A percentile compares a stretch with the other conserved stretches of the same genome.
These are phyloP conservation scores for Penicillium verrucosum DNA, from an alignment of 2,329 filamentous ascomycete species.

Conservation along the genomic window DNA sequence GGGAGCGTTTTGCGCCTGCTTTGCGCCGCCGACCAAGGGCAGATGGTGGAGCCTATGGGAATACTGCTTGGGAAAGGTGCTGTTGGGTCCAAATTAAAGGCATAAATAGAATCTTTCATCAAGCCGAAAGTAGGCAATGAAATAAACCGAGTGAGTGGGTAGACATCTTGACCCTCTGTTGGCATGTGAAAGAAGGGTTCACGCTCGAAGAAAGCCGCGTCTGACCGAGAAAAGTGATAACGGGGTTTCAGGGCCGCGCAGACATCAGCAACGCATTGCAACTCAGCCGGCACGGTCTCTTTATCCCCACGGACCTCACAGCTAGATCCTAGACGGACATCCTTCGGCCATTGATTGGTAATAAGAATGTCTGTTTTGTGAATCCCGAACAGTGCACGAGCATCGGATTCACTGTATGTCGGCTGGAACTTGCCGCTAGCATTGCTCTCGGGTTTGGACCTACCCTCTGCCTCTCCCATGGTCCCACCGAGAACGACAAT, in stretches of 20 bases:
- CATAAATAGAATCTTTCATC: constrained; percentile 65
- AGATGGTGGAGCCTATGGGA: constrained; percentile 69
- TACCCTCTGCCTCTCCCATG: constrained; percentile 37
- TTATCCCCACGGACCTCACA: constrained; percentile 51
- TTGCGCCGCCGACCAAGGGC: constrained; percentile 56
- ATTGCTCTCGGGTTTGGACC: constrained; percentile 32
- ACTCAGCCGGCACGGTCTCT: constrained; percentile 51
- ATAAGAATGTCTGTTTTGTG: constrained; percentile 81
- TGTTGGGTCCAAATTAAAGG: constrained; percentile 65
- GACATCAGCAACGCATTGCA: constrained; percentile 72
- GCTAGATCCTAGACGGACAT: constrained; percentile 63
- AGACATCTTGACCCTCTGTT: constrained; percentile 49
- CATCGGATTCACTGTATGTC: constrained; percentile 73
- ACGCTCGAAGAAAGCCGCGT: constrained; percentile 75
- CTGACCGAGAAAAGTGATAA: constrained; percentile 78
- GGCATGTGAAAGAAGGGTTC: constrained; percentile 81
- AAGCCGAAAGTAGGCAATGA: constrained; percentile 73
- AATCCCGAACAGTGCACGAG: constrained; percentile 69
- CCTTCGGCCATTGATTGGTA: constrained; percentile 80
- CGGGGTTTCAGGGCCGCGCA: constrained; percentile 78
- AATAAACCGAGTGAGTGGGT: constrained; percentile 78
- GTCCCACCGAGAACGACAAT: constrained; percentile 83
- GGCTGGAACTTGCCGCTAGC: constrained; percentile 68
- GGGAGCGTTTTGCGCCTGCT: constrained; percentile 57
- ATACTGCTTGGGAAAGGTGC: constrained; percentile 59